These are phyloP conservation scores for Claviceps arundinis DNA, from an alignment of 2,329 filamentous ascomycete species.

Conservation along the genomic window DNA sequence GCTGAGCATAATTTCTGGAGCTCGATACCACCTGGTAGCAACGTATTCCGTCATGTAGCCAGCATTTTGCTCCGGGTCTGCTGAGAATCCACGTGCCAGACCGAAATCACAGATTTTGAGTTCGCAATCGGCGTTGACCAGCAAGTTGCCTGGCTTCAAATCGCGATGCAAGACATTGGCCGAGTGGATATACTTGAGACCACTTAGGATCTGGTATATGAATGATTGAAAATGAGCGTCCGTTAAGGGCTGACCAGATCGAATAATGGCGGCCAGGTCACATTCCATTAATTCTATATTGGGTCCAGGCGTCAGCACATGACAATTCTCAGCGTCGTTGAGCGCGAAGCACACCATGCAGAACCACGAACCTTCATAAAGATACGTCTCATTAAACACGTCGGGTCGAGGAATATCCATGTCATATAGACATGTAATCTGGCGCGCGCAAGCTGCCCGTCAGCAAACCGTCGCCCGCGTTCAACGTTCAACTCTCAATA, in stretches of 20 bases:
- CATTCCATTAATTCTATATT: constrained; percentile 91
- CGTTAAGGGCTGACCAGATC: constrained; percentile 90
- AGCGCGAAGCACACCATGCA: neutral
- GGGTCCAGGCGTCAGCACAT: neutral
- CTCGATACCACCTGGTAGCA: constrained; percentile 87
- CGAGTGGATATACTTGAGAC: constrained; percentile 97
- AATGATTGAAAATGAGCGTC: constrained; percentile 99
- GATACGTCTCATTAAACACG: constrained; percentile 97
- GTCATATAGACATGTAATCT: constrained; percentile 98
- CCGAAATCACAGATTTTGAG: constrained; percentile 99
- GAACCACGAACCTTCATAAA: constrained; percentile 67
- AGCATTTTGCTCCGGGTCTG: constrained; percentile 95
- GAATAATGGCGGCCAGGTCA: constrained; percentile 93
- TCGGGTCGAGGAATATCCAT: constrained; percentile 98
- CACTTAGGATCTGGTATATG: constrained; percentile 98
- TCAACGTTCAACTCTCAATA: neutral
- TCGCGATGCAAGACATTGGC: constrained; percentile 96
- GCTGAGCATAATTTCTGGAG: constrained; percentile 97
- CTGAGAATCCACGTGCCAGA: constrained; percentile 87
- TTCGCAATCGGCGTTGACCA: constrained; percentile 98
- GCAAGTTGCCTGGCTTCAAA: constrained; percentile 88
- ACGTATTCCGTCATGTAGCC: constrained; percentile 99
- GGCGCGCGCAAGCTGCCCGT: neutral
- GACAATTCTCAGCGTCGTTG: neutral
- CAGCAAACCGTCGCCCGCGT: neutral